Evolutionary conservation across 495 filamentous ascomycete species (phyloP), one percentile per base, ranked within the genome.

Genomic region (Aspergillus wentii): DNA sequence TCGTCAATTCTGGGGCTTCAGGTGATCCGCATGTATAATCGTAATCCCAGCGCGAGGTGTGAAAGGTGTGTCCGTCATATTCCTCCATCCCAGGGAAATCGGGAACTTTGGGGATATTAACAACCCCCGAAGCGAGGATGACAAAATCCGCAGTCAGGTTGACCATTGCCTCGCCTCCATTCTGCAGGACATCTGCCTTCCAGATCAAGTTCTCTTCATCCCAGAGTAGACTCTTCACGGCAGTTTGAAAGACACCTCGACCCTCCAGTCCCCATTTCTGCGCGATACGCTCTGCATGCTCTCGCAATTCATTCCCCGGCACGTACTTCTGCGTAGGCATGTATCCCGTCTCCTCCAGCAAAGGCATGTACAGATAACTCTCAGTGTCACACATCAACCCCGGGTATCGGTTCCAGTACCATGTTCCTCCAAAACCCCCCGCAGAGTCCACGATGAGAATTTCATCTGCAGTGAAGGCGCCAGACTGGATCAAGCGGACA

Each of bases 301-400:
- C 30, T 5, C 48, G 34, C 14, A 65, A 35, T 36, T 65, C 61
- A 2, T 33, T 11, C 0, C 57, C 54, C 0, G 19, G 22, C 1
- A 41, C 38, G 30, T 68, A 65, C 30, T 49, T 41, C 11, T 63
- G 55, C 16, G 49, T 63, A 0, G 77, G 78, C 35, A 78, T 57
- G 42, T 74, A 80, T 0, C 69, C 74, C 3, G 66, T 80, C 49
- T 80, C 78, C 27, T 82, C 78, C n/a, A 82, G 54, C 9, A 76
- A 47, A 0, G 79, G 76, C 55, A 83, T 45, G 29, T 65, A 65
- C 5, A 41, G 43, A 23, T 55, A 57, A 25, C 52, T 56, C 25
- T 64, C 59, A 8, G 51, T 30, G 37, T 64, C 60, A 18, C 58
- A 61, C 27, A 41, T 48, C 9, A 61, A n/a, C 0, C 64, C 64